phyloP scores from a whole-genome alignment of 176 grass and related monocot species.

The Chrysopogon serrulatus region DNA sequence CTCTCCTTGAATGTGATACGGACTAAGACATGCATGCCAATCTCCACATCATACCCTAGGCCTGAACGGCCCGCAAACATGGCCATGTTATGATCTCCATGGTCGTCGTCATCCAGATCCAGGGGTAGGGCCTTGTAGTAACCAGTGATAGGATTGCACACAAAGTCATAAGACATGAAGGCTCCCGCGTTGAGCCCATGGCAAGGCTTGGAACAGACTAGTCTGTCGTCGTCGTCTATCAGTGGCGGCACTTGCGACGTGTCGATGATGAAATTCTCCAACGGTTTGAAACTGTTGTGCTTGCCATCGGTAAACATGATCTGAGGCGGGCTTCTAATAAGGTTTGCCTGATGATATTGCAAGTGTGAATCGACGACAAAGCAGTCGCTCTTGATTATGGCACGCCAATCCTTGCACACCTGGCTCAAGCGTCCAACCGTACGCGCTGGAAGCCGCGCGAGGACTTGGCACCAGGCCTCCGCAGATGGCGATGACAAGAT shows the following conservation, averaged over 20 bases:
- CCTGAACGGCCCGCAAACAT: conserved; percentile 7
- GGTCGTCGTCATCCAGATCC: too few relatives aligned
- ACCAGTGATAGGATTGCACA: conserved; percentile 1
- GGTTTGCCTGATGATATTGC: not conserved
- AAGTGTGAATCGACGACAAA: not conserved
- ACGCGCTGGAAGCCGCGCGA: not conserved
- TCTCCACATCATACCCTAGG: not conserved
- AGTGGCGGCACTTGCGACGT: not conserved
- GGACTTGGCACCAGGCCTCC: not conserved
- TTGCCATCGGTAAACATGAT: not conserved
- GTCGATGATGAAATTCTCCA: not conserved
- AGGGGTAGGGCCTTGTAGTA: not conserved
- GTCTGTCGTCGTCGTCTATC: not conserved
- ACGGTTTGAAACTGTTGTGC: not conserved
- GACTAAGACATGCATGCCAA: not conserved
- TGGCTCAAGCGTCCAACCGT: not conserved
- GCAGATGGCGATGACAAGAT: not conserved
- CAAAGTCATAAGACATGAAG: not conserved
- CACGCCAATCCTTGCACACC: not conserved
- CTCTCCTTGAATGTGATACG: not conserved
- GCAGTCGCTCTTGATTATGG: not conserved
- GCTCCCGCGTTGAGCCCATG: not conserved
- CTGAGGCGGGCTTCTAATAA: not conserved
- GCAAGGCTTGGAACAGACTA: conserved; percentile 15
- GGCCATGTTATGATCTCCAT: too few relatives aligned